Evolutionary conservation across 2,329 filamentous ascomycete species (phyloP).

Genomic region (Alternaria novae-zelandiae): DNA sequence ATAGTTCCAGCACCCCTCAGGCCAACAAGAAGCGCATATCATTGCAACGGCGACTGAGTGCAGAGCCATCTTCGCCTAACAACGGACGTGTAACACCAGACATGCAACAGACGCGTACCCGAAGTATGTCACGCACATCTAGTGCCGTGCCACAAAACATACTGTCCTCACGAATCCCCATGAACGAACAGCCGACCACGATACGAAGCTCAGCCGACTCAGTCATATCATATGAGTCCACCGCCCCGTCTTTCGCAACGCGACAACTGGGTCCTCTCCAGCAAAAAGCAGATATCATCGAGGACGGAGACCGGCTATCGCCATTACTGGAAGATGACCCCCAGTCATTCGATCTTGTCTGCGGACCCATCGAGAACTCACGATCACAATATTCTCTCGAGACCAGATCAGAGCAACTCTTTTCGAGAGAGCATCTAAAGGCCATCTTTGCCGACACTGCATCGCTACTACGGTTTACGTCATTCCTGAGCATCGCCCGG

Average conservation of each 20-base stretch:
- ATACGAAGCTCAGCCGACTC: conserved; percentile 46
- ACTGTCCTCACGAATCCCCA: conserved; percentile 16
- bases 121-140: conserved; percentile 22
- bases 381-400: conserved; percentile 63
- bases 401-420: conserved; percentile 67
- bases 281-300: conserved; percentile 45
- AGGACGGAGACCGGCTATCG: conserved; percentile 54
- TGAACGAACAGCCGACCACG: conserved; percentile 25
- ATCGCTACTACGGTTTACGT: conserved; percentile 69
- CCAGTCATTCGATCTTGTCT: conserved; percentile 61
- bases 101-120: conserved; percentile 14
- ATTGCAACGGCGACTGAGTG: conserved; percentile 24
- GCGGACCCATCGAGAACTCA: conserved; percentile 42
- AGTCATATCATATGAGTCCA: conserved; percentile 43
- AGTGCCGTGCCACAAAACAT: conserved; percentile 11
- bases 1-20: conserved; percentile 30
- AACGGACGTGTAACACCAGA: conserved; percentile 25
- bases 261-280: conserved; percentile 53
- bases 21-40: conserved; percentile 27
- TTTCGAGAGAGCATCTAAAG: conserved; percentile 69
- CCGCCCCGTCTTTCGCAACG: conserved; percentile 40
- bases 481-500: conserved; percentile 67
- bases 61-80: conserved; percentile 18
- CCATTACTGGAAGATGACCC: conserved; percentile 61
- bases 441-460: conserved; percentile 70